Percentiles rank a stretch among this genome's conserved stretches.
Evolutionary conservation across 2,329 filamentous ascomycete genomes (phyloP).

Genomic region (Zymoseptoria brevis): DNA sequence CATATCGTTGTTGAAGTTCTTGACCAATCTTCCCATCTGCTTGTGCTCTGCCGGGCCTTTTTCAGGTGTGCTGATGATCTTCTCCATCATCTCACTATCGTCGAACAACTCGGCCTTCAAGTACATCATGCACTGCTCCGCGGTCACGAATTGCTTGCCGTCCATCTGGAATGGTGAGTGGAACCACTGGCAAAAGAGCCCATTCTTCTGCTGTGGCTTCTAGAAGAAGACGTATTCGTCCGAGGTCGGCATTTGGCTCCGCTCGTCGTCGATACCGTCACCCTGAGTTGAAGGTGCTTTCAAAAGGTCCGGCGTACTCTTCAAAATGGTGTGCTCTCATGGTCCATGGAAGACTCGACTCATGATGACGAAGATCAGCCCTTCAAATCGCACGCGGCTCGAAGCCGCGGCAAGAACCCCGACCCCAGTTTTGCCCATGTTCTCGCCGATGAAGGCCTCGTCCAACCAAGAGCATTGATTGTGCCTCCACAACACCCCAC

Average conservation of each 20-base stretch:
- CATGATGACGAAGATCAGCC: too few species aligned
- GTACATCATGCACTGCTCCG: slow-evolving; percentile 31
- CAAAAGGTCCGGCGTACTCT: too few species aligned
- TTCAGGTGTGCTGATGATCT: slow-evolving; percentile 41
- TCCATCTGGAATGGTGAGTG: slow-evolving; percentile 12
- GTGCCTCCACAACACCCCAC: neutral
- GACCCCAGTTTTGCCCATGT: too few species aligned
- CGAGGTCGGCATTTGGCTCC: neutral
- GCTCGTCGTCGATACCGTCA: neutral
- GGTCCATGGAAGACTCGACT: too few species aligned
- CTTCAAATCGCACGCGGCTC: too few species aligned
- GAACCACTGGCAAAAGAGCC: slow-evolving; percentile 22
- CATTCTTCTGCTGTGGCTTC: slow-evolving; percentile 14
- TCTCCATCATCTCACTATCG: slow-evolving; percentile 36
- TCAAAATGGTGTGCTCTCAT: too few species aligned
- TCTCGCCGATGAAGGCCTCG: too few species aligned
- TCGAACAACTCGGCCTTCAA: slow-evolving; percentile 35
- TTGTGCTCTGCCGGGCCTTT: slow-evolving; percentile 27
- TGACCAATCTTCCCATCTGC: slow-evolving; percentile 27
- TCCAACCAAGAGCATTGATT: too few species aligned
- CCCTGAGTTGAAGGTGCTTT: too few species aligned
- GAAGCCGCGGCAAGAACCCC: too few species aligned
- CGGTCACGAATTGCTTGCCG: slow-evolving; percentile 14
- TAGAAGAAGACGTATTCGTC: slow-evolving; percentile 20
- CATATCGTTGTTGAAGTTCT: slow-evolving; percentile 24